A percentile compares a stretch with the other conserved stretches of the same genome.
phyloP scores from a whole-genome alignment of 2,329 filamentous ascomycete species.

The Phoma herbarum region DNA sequence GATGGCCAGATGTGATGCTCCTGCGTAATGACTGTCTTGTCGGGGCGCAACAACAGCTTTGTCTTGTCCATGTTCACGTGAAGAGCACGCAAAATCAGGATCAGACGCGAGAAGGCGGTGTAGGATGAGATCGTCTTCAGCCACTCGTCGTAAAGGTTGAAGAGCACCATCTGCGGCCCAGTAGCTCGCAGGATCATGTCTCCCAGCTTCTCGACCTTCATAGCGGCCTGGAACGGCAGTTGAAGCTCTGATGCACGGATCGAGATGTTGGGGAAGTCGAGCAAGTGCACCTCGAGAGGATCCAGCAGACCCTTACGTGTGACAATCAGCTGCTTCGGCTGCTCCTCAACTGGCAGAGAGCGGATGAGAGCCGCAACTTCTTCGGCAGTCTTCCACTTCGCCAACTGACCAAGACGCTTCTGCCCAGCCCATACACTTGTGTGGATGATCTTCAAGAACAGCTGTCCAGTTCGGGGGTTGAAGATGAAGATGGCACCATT shows the following conservation, averaged over 20 bases:
- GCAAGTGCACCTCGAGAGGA: conserved; percentile 93
- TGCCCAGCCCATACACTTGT: conserved; percentile 99
- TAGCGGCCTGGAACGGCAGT: conserved; percentile 97
- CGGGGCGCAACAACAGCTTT: conserved; percentile 90
- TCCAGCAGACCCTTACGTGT: conserved; percentile 96
- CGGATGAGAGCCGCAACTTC: conserved; percentile 98
- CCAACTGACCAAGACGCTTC: conserved; percentile 96
- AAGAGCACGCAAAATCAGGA: conserved; percentile 90
- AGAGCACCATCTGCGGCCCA: conserved; percentile 99
- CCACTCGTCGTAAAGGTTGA: conserved; percentile 99
- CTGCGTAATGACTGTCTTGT: conserved; percentile 98
- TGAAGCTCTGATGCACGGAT: conserved; percentile 97
- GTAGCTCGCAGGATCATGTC: conserved; percentile 99
- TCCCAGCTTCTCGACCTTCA: conserved; percentile 99
- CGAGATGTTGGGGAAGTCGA: conserved; percentile 99
- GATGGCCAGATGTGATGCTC: conserved; percentile 99
- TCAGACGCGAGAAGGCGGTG: conserved; percentile 94
- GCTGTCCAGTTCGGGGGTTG: conserved; percentile 96
- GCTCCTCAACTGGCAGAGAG: conserved; percentile 95
- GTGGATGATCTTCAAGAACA: conserved; percentile 99
- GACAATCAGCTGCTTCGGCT: conserved; percentile 98
- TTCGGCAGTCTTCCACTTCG: conserved; percentile 99
- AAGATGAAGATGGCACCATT: conserved; percentile 99
- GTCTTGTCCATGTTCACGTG: conserved; percentile 99
- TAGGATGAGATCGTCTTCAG: conserved; percentile 98